Evolutionary conservation across 1,284 basidiomycete species (phyloP), one percentile per base, ranked within the genome.

Genomic region (Ustilago esculenta): DNA sequence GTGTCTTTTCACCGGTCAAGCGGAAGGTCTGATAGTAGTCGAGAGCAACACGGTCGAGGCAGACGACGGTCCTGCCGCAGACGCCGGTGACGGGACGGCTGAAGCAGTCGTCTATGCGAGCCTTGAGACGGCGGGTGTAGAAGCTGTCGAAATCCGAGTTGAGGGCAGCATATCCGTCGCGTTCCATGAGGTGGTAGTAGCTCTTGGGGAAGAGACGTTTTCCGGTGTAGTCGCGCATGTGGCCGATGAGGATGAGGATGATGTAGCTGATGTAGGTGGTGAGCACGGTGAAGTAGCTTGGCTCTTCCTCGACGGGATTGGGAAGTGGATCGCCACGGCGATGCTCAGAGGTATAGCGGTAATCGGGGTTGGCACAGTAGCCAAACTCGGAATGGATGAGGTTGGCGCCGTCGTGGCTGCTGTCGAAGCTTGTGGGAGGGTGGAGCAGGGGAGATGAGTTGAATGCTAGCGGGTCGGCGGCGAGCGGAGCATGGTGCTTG

Each of bases 61-160:
- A 86, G 46, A 90, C 83, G 74, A 97, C 92, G 32, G 95, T 96
- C 47, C 96, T 91, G 4, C 94, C 95, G 15, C 95, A 92, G 23
- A 98, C 95, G 25, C 93, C 93, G 0, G 95, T 97, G 56, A 92
- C 88, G 18, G 95, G 95, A 54, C 93, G 88, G 2, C 90, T 89
- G 84, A 99, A 98, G 82, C 94, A 96, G 83, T 97, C 93, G 79
- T 97, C 94, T 83, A 99, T 89, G 52, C 95, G 91, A 21, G 87
- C 85, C 84, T 98, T 98, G 73, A 98, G 87, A 8, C 94, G 90
- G 58, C 95, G 91, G 54, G 94, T 97, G 86, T 98, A 98, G 85
- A 98, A 99, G 25, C 94, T 98, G 84, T 98, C 96, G 76, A 98
- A 98, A 83, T 98, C 95, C 29, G 94, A 96, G 84, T 94, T 96